Evolutionary conservation across 768 basidiomycete species (phyloP).

Genomic region (Lentinula sp.): DNA sequence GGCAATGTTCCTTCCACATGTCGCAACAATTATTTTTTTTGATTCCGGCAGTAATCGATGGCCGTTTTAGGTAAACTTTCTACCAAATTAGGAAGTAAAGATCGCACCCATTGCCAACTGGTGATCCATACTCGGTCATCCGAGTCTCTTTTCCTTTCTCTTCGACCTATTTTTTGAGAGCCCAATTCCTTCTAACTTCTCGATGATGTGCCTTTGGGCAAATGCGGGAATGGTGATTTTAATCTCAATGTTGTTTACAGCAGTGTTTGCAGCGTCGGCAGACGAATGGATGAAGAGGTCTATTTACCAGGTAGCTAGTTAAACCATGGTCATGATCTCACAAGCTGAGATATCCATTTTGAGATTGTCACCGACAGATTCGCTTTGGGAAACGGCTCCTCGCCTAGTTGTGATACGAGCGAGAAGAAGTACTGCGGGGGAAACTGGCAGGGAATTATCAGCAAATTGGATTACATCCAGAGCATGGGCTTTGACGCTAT

Average conservation of each 20-base stretch:
- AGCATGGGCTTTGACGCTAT: conserved; percentile 70
- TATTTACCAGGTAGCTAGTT: conserved; percentile 19
- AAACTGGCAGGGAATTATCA: conserved; percentile 54
- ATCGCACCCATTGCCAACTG: too few species aligned
- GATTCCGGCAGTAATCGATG: too few species aligned
- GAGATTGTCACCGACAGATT: conserved; percentile 66
- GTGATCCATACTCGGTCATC: too few species aligned
- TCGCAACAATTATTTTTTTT: too few species aligned
- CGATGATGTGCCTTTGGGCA: neutral
- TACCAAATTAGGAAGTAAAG: neutral
- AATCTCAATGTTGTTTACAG: neutral
- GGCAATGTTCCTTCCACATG: too few species aligned
- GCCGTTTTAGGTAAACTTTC: neutral
- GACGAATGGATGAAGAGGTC: conserved; percentile 18
- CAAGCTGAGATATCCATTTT: neutral
- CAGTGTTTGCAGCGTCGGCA: neutral
- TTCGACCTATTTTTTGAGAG: neutral
- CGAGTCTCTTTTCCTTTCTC: too few species aligned
- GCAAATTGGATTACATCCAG: conserved; percentile 72
- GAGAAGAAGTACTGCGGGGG: conserved; percentile 64
- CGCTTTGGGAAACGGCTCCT: conserved; percentile 42
- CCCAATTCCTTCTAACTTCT: neutral
- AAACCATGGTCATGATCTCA: neutral
- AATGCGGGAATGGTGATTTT: neutral
- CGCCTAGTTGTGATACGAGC: conserved; percentile 44